phyloP scores from a whole-genome alignment of 2,329 filamentous ascomycete species.

The Colletotrichum tamarilloi region DNA sequence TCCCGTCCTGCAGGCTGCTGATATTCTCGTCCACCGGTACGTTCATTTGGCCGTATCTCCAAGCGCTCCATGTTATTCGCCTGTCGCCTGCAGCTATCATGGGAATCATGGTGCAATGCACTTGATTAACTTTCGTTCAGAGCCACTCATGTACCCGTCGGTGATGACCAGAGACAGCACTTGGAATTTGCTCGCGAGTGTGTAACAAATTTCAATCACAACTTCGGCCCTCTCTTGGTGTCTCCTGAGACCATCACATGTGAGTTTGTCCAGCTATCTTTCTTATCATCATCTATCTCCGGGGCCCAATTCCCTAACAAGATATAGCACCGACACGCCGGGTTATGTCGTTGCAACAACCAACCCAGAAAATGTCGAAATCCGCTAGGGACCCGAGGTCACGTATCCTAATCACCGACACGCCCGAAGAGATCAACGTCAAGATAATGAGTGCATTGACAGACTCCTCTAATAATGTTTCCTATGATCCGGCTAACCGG shows the following conservation, averaged over 20 bases:
- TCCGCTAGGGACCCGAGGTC: conserved; percentile 78
- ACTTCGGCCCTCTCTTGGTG: conserved; percentile 73
- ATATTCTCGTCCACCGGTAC: conserved; percentile 87
- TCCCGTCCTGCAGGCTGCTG: conserved; percentile 93
- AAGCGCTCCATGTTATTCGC: background rate
- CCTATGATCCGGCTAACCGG: conserved; percentile 75
- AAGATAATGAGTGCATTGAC: conserved; percentile 83
- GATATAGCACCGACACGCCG: conserved; percentile 78
- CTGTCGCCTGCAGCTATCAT: background rate
- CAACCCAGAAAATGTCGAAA: conserved; percentile 93
- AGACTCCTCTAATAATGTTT: conserved; percentile 74
- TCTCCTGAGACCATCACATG: conserved; percentile 79
- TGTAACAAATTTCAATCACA: conserved; percentile 86
- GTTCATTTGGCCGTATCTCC: background rate
- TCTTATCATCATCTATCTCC: background rate
- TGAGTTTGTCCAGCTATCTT: conserved; percentile 48
- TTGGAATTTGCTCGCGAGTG: conserved; percentile 92
- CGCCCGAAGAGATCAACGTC: conserved; percentile 67
- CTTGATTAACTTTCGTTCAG: conserved; percentile 48
- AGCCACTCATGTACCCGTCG: conserved; percentile 94
- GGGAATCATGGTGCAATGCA: background rate
- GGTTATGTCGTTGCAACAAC: conserved; percentile 88
- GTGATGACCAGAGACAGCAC: conserved; percentile 95
- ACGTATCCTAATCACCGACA: conserved; percentile 85
- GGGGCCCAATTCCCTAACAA: background rate